A percentile compares a stretch with the other conserved stretches of the same genome.
phyloP scores from a whole-genome alignment of 371 early-diverging fungal species.

The Mortierella polycephala region DNA sequence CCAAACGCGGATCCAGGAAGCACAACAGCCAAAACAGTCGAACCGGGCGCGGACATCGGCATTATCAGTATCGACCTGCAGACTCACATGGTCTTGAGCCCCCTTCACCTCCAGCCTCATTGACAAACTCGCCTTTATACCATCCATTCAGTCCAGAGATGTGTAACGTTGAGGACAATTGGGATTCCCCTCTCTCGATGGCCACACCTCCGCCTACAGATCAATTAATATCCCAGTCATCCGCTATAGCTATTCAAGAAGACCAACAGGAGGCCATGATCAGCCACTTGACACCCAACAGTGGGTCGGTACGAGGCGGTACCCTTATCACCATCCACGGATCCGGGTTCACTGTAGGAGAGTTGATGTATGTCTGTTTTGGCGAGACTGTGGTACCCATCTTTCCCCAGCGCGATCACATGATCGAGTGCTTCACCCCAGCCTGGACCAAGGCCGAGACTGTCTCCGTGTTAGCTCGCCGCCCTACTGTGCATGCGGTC shows the following conservation, averaged over 20 bases:
- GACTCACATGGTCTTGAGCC: constrained; percentile 4
- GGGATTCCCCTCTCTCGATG: neutral
- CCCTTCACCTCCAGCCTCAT: constrained; percentile 34
- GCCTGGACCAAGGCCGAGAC: constrained; percentile 34
- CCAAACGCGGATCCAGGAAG: constrained; percentile 25
- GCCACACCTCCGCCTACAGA: constrained; percentile 14
- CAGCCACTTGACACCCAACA: constrained; percentile 43
- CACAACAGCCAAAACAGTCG: neutral
- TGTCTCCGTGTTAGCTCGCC: constrained; percentile 27
- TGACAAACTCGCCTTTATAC: constrained; percentile 10
- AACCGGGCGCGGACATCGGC: too few species aligned
- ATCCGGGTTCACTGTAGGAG: constrained; percentile 36
- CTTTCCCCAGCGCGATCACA: constrained; percentile 32
- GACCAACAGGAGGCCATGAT: constrained; percentile 3
- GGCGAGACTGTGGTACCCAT: constrained; percentile 32
- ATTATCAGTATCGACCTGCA: neutral
- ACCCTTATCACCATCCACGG: constrained; percentile 46
- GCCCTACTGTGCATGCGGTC: constrained; percentile 1
- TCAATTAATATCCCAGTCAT: constrained; percentile 13
- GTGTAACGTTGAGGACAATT: constrained; percentile 12
- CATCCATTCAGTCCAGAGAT: constrained; percentile 19
- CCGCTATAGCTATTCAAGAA: constrained; percentile 6
- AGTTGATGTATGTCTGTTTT: constrained; percentile 45
- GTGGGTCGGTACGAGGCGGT: constrained; percentile 38
- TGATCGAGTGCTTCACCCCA: constrained; percentile 40